Evolutionary conservation across 129 eudicot species (phyloP).

Genomic region (Flaveria trinervia): DNA sequence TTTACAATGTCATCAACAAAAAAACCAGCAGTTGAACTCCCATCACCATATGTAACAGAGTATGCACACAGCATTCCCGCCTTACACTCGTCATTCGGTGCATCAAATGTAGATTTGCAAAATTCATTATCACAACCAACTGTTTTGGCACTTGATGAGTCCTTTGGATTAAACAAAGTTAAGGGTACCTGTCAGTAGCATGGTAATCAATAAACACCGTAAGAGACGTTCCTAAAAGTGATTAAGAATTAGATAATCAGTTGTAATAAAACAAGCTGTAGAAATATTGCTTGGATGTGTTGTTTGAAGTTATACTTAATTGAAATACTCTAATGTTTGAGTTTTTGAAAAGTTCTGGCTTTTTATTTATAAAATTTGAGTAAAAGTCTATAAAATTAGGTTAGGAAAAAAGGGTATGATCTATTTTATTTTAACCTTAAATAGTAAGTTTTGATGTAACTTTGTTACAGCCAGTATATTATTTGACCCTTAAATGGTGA

Average conservation of each 20-base stretch:
- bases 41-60: constrained; percentile 80
- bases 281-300: neutral
- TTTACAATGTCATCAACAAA: constrained; percentile 53
- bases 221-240: neutral
- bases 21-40: constrained; percentile 77
- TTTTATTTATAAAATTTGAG: neutral
- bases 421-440: neutral
- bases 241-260: neutral
- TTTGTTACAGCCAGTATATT: neutral
- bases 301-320: neutral
- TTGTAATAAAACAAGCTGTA: neutral
- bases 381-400: neutral
- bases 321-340: neutral
- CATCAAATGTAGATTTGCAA: constrained; percentile 43
- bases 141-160: constrained; percentile 52
- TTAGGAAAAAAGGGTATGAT: neutral
- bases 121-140: constrained; percentile 64
- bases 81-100: constrained; percentile 48
- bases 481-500: neutral
- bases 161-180: constrained; percentile 53
- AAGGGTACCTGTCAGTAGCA: constrained; percentile 52
- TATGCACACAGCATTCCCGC: constrained; percentile 59
- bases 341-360: neutral
- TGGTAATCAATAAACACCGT: neutral
- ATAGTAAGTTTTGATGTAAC: neutral